Percentiles rank a stretch among this genome's conserved stretches.
Conservation (phyloP, 371 early-diverging fungal species). For the Nematocida major region DNA sequence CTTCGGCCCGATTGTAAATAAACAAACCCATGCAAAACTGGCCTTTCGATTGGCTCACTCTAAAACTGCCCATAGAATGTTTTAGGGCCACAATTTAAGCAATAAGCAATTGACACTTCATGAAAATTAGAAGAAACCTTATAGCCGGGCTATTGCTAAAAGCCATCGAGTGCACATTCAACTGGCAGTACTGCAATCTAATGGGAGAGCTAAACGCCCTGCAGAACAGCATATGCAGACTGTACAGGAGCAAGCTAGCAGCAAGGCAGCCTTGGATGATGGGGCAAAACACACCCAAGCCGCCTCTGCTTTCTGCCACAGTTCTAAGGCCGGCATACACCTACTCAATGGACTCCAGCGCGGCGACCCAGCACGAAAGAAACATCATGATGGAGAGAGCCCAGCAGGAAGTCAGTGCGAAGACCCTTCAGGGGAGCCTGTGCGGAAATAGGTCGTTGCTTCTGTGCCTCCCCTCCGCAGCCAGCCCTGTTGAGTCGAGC, state of each 20-base stretch:
- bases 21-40: background rate
- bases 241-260: background rate
- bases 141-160: background rate
- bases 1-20: background rate
- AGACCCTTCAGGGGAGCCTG: background rate
- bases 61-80: conserved; percentile 21
- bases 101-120: background rate
- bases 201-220: background rate
- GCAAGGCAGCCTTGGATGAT: conserved; percentile 37
- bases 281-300: conserved; percentile 27
- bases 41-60: background rate
- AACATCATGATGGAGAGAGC: too few species aligned
- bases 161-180: background rate
- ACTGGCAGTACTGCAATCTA: background rate
- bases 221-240: background rate
- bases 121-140: background rate
- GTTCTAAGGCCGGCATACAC: background rate
- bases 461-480: background rate
- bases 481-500: too few species aligned
- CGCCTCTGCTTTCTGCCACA: background rate
- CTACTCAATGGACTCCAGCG: background rate
- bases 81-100: conserved; percentile 36
- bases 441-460: background rate
- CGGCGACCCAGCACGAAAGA: too few species aligned
- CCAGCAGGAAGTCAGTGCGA: too few species aligned